Base-by-base conservation (phyloP, 306 rosid genomes). In the Malus asiatica region DNA sequence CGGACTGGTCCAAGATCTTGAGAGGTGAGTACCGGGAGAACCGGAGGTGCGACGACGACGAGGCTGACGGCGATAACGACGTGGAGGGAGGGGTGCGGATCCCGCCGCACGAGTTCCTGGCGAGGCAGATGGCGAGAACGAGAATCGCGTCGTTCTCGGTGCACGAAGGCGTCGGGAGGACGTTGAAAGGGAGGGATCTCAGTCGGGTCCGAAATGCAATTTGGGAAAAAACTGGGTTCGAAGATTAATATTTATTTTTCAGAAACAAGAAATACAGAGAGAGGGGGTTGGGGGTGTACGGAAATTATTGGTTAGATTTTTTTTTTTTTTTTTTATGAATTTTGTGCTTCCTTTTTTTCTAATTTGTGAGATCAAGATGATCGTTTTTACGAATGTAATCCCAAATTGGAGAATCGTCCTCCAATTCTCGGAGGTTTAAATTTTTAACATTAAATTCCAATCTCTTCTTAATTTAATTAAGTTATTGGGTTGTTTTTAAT, bases 91-190 rank as follows among this genome's bases (percentile, higher is more conserved):
- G 73, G n/a, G 76, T 33, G 19, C 78, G 83, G 72, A 79, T 93
- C 19, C 98, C 98, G 27, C 98, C 98, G 55, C 97, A 93, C 55
- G 98, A 93, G 89, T 88, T 88, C 44, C 79, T 93, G 73, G 98
- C 98, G 42, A 80, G 87, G 77, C 87, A 86, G 83, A 86, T 78
- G 87, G 89, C 87, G 62, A 77, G 90, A 85, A 88, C 87, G 69
- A 85, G 96, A 84, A 93, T 86, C 48, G 93, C 92, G 20, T 91
- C 98, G 8, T 91, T 86, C 53, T 93, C 97, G 44, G 93, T 93
- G 12, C 97, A 93, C 60, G 98, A 93, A 87, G 98, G 98, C 9
- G 81, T 84, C 6, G 98, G 98, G 4, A 91, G 98, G 81, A 93
- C 98, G 9, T 73, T 91, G 64, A 93, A 93, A 79, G 98, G 98